These are phyloP conservation scores for Lachnellula occidentalis DNA, from an alignment of 2,329 filamentous ascomycete species.

Conservation along the genomic window DNA sequence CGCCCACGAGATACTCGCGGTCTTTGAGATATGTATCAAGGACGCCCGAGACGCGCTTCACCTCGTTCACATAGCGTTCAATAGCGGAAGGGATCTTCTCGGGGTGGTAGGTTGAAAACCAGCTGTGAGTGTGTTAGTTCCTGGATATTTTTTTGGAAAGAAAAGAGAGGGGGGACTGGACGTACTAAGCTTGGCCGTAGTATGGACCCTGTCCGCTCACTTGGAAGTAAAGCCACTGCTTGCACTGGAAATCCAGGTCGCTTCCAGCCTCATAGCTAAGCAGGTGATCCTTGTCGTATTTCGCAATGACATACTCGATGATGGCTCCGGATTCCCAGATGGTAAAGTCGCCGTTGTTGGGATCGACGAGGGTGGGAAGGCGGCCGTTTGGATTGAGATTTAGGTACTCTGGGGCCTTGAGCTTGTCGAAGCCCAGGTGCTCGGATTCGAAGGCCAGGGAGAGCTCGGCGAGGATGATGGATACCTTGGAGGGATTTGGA, in stretches of 20 bases:
- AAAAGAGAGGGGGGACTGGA: background rate
- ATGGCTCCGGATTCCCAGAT: constrained; percentile 41
- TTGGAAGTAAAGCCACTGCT: constrained; percentile 37
- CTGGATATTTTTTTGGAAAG: background rate
- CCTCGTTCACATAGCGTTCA: background rate
- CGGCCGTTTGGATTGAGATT: constrained; percentile 24
- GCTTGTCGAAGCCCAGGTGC: constrained; percentile 31
- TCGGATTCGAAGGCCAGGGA: constrained; percentile 35
- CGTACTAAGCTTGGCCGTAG: constrained; percentile 34
- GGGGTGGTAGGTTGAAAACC: background rate
- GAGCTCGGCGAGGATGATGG: constrained; percentile 30
- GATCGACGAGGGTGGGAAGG: constrained; percentile 31
- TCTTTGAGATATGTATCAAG: constrained; percentile 26
- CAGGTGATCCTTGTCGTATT: constrained; percentile 35
- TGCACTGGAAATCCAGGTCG: constrained; percentile 28
- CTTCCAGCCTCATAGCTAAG: constrained; percentile 33
- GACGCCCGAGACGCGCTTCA: background rate
- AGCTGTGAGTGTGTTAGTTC: background rate
- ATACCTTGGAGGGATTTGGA: background rate
- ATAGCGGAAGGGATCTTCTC: background rate
- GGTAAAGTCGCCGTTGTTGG: constrained; percentile 36
- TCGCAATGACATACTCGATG: constrained; percentile 37
- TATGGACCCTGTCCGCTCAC: constrained; percentile 34
- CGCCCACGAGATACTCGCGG: constrained; percentile 30
- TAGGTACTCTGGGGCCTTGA: constrained; percentile 37